Base-by-base conservation (phyloP, 805 yeast species). In the Soucietia sequanensis region DNA sequence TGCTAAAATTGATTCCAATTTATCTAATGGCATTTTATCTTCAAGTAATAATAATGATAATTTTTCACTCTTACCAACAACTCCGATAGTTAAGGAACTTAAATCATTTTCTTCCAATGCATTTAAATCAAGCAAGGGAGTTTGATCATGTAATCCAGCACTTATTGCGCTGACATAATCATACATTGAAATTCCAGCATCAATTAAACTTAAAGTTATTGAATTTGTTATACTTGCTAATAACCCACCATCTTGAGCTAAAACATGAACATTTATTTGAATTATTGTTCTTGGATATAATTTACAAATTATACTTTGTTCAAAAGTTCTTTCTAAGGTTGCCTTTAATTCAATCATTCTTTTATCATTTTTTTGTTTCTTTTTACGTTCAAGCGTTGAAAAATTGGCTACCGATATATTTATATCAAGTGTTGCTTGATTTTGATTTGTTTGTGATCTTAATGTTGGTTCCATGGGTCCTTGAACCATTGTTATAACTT, bases 131-230 rank as follows among this genome's bases (percentile, higher is more conserved):
- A 93, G 66, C 38, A 93, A 64, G 10, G 96, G 89, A 5, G 70
- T 62, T 28, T 76, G 80, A 47, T 87, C 95, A 49, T 78, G 81
- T 14, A 86, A 60, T 0, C 97, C 97, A 4, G 89, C 84, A 19
- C 83, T 74, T 11, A 87, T 75, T 1, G 95, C 80, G 36, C 88
- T 76, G 11, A 91, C 83, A 54, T 87, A 90, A 56, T 93, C 98
- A 53, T 83, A 84, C 83, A 93, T 81, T 4, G 96, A 84, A 30
- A 93, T 81, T 32, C 98, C 98, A 2, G 98, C 97, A 61, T 93
- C 98, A 22, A 93, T 79, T 28, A 93, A 68, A 0, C 96, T 97
- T 48, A 93, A 65, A 1, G 96, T 87, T 27, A 86, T 76, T 7
- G 97, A 86, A 55, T 93, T 93, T 27, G 87, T 72, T 45, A 93